phyloP scores from a whole-genome alignment of 2,329 filamentous ascomycete genomes.

The Diaporthe velutina region DNA sequence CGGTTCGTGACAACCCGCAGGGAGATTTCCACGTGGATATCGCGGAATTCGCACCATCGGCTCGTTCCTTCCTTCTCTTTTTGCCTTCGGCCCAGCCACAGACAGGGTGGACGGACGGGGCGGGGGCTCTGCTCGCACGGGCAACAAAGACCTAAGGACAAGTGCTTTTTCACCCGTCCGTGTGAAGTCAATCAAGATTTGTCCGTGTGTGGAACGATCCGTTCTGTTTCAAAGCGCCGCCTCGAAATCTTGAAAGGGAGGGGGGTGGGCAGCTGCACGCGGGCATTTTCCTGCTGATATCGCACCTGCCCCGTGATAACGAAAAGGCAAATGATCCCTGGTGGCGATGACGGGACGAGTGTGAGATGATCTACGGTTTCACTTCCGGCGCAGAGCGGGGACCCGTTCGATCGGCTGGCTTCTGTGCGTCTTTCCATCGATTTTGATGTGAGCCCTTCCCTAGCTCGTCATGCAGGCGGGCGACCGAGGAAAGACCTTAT shows the following conservation, averaged over 20 bases:
- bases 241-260: constrained; percentile 1
- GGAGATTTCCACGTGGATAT: constrained; percentile 25
- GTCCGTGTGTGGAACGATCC: constrained; percentile 22
- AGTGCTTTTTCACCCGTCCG: constrained; percentile 9
- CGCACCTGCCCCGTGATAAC: background rate
- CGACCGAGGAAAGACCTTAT: background rate
- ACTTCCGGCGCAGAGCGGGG: constrained; percentile 32
- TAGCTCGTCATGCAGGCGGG: constrained; percentile 8
- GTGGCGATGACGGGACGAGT: constrained; percentile 27
- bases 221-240: constrained; percentile 28
- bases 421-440: constrained; percentile 29
- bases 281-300: constrained; percentile 22
- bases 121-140: constrained; percentile 24
- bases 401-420: constrained; percentile 34
- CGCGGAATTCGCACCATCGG: constrained; percentile 27
- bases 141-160: background rate
- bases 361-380: constrained; percentile 38
- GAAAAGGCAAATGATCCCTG: constrained; percentile 11
- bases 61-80: constrained; percentile 30
- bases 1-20: constrained; percentile 15
- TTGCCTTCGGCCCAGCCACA: background rate
- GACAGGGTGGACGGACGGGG: background rate
- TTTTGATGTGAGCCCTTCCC: constrained; percentile 9
- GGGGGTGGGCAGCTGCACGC: background rate
- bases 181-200: constrained; percentile 22